These are phyloP conservation scores for Auriscalpium vulgare DNA, from an alignment of 768 basidiomycete genomes.

Conservation along the genomic window DNA sequence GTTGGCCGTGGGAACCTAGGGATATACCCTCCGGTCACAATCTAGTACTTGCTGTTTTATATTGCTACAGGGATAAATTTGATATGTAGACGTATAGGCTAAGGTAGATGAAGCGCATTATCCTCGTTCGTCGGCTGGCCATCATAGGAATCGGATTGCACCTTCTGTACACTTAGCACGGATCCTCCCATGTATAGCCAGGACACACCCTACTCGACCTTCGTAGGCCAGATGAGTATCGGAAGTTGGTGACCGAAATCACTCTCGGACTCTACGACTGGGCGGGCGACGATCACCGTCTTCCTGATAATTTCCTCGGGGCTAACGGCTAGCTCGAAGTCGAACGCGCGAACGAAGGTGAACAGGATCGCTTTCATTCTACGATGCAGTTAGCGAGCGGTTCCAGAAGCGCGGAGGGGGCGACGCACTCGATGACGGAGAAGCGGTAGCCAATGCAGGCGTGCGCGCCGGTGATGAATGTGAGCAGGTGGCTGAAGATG, in stretches of 20 bases:
- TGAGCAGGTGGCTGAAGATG: conserved; percentile 9
- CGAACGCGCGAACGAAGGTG: conserved; percentile 18
- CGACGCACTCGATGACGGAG: conserved; percentile 11
- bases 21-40: no score
- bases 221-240: conserved; percentile 5
- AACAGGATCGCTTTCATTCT: conserved; percentile 20
- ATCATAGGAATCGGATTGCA: no score
- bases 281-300: conserved; percentile 10
- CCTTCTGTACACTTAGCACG: no score
- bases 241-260: conserved; percentile 10
- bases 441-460: conserved; percentile 17
- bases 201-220: background rate
- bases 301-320: conserved; percentile 1
- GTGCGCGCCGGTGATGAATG: conserved; percentile 10
- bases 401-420: background rate
- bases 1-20: no score
- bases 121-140: no score
- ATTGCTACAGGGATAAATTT: no score
- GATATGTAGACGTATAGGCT: no score
- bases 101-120: no score
- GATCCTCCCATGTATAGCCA: no score
- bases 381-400: background rate
- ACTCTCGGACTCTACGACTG: conserved; percentile 3
- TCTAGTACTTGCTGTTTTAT: no score
- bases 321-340: conserved; percentile 12